Evolutionary conservation across 305 asterid species (phyloP).

Genomic region (Fraxinus paxiana): DNA sequence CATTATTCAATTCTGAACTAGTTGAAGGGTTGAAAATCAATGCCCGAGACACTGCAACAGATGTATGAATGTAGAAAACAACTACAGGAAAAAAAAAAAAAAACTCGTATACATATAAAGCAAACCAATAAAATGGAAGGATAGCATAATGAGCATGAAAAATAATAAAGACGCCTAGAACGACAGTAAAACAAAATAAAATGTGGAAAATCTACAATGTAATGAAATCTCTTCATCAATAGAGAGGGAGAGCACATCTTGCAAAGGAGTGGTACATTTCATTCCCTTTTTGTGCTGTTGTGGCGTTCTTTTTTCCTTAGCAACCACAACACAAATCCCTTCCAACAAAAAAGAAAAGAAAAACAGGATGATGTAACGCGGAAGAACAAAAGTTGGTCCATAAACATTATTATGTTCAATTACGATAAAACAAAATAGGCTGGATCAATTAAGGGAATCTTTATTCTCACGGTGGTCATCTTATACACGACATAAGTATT

Average conservation of each 20-base stretch:
- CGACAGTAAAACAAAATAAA: neutral
- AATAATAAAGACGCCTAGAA: neutral
- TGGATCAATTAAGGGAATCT: conserved; percentile 6
- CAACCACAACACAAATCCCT: neutral
- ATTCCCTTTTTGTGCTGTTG: neutral
- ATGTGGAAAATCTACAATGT: neutral
- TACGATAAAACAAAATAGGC: neutral
- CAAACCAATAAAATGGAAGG: neutral
- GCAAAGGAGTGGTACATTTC: neutral
- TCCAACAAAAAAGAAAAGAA: neutral
- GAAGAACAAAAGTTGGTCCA: conserved; percentile 1
- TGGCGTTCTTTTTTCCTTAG: neutral
- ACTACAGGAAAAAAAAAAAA: neutral
- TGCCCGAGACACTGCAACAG: neutral
- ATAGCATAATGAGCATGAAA: neutral
- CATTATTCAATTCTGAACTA: neutral
- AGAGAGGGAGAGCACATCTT: neutral
- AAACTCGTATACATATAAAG: neutral
- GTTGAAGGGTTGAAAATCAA: neutral
- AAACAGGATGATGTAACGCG: neutral
- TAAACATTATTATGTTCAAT: neutral
- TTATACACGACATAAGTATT: neutral
- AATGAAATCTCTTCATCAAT: neutral
- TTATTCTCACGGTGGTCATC: conserved; percentile 20
- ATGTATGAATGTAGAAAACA: neutral